Evolutionary conservation across 345 rosid genomes (phyloP).

Genomic region (Fremontodendron californicum): DNA sequence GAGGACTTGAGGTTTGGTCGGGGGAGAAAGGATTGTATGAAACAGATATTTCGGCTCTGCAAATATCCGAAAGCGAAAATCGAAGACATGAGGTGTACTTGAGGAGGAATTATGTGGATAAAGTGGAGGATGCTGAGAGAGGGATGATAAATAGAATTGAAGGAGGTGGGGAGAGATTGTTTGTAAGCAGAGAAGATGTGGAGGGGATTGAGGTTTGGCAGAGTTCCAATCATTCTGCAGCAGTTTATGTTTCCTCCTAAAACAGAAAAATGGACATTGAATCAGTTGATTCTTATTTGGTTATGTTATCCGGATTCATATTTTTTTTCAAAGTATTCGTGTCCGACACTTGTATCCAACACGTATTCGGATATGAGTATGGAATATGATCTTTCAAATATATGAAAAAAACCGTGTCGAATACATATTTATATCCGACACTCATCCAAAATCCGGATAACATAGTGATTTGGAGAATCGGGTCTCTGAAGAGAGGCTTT

Average conservation of each 20-base stretch:
- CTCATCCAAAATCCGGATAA: no score
- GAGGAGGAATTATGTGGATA: conserved; percentile 76
- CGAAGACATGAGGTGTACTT: conserved; percentile 22
- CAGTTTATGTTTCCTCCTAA: conserved; percentile 23
- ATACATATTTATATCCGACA: no score
- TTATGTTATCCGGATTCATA: no score
- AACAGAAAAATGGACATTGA: background rate
- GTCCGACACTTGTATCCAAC: no score
- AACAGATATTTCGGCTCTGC: background rate
- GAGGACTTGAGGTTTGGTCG: conserved; percentile 86
- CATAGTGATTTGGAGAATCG: background rate
- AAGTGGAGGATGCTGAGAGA: conserved; percentile 54
- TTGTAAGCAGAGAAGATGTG: conserved; percentile 57
- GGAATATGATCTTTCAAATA: no score
- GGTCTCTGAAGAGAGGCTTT: background rate
- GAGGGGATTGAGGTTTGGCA: conserved; percentile 98
- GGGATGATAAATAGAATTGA: conserved; percentile 63
- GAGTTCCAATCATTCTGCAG: conserved; percentile 41
- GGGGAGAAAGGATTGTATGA: conserved; percentile 29
- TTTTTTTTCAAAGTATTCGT: no score
- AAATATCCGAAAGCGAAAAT: background rate
- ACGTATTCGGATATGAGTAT: no score
- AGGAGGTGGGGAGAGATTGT: conserved; percentile 82
- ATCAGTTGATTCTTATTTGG: background rate
- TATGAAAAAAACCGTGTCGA: no score